Conservation (phyloP, 208 protist species). For the Acanthamoeba lenticulata region DNA sequence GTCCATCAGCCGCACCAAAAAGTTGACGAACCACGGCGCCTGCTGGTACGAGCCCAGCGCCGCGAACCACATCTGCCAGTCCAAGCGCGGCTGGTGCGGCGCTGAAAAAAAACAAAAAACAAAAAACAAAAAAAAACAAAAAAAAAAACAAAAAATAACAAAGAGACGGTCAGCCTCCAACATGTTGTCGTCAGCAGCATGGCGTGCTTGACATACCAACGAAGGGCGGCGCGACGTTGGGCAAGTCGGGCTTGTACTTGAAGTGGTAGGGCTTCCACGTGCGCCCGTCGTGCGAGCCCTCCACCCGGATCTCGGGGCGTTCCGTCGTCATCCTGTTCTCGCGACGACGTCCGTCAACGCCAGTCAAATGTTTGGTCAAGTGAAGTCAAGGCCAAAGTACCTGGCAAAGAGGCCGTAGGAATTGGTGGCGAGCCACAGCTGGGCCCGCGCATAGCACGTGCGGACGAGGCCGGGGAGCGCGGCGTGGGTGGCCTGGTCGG, state of each 20-base stretch:
- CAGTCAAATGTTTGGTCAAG: neutral
- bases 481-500: neutral
- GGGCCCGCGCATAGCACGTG: neutral
- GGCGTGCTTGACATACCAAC: slow-evolving; percentile 15
- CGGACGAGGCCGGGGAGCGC: neutral
- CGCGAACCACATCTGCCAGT: slow-evolving; percentile 80
- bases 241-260: slow-evolving; percentile 70
- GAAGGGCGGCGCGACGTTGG: slow-evolving; percentile 50
- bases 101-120: neutral
- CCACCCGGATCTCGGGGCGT: slow-evolving; percentile 70
- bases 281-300: slow-evolving; percentile 61
- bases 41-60: slow-evolving; percentile 15
- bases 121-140: neutral
- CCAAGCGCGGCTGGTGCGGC: slow-evolving; percentile 72
- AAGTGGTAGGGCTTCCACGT: slow-evolving; percentile 72
- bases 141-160: neutral
- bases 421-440: neutral
- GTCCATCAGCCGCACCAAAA: slow-evolving; percentile 66
- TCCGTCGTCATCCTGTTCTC: slow-evolving; percentile 55
- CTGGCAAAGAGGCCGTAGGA: slow-evolving; percentile 65
- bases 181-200: too few relatives aligned
- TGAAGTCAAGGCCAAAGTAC: neutral
- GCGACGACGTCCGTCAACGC: neutral
- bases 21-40: slow-evolving; percentile 66
- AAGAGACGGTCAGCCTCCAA: too few relatives aligned